These are phyloP conservation scores for Neurospora sp. DNA, from an alignment of 495 filamentous ascomycete genomes.

Conservation along the genomic window DNA sequence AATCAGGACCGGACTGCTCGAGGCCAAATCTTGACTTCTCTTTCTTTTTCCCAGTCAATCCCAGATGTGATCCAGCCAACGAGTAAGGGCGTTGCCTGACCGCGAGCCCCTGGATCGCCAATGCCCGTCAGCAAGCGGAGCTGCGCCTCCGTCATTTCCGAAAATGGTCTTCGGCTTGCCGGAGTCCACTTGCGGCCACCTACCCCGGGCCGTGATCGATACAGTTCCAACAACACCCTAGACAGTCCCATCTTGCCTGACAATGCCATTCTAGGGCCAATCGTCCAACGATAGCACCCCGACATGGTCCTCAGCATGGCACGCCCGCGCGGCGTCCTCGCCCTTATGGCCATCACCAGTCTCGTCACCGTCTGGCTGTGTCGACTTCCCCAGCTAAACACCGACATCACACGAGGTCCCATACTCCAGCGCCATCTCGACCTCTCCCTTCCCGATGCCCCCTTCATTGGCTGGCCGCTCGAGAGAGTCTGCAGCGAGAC, in stretches of 20 bases:
- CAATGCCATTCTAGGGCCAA: neutral
- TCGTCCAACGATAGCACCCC: neutral
- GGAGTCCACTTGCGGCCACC: neutral
- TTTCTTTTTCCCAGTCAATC: neutral
- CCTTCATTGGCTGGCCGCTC: slow-evolving; percentile 38
- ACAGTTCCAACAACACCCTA: neutral
- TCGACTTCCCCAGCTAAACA: slow-evolving; percentile 9
- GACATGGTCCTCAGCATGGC: neutral
- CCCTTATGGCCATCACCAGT: slow-evolving; percentile 10
- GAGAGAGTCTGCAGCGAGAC: slow-evolving; percentile 33
- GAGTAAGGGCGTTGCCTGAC: neutral
- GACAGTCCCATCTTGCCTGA: neutral
- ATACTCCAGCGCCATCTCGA: slow-evolving; percentile 8
- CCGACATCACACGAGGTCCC: neutral
- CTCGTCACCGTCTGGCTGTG: slow-evolving; percentile 15
- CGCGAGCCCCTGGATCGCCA: neutral
- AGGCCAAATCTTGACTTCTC: neutral
- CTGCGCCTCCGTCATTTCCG: neutral
- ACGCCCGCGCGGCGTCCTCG: slow-evolving; percentile 8
- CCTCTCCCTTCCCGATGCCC: slow-evolving; percentile 27
- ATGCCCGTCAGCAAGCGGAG: neutral
- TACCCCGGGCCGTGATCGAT: neutral
- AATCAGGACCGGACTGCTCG: neutral
- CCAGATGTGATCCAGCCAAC: neutral
- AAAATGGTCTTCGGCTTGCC: neutral